Base-by-base conservation (phyloP, 257 asterid species). In the Phtheirospermum japonicum region DNA sequence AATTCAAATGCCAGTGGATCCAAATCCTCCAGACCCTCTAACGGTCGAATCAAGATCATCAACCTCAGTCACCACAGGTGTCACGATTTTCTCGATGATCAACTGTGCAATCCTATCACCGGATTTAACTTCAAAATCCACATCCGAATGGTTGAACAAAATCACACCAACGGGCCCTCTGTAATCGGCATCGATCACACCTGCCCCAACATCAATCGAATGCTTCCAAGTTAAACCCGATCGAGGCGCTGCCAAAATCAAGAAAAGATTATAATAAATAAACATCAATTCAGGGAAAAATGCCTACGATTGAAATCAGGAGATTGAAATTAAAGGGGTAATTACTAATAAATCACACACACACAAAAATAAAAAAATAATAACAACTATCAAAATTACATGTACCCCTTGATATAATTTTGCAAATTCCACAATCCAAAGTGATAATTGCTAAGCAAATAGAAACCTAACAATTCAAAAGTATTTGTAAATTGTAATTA, bases 191-290 rank as follows among this genome's bases (percentile, higher is more conserved):
- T 92, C 98, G 9, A 92, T 81, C 61, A 92, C 98, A 4, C 98
- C 97, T 1, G 98, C 98, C 6, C 95, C 96, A 2, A 92, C 95
- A 39, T 92, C 97, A 5, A 89, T 78, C 2, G 95, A 85, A 32
- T 85, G 80, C 79, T 92, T 92, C 95, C 90, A 89, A 1, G 98
- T 63, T 73, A 92, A 59, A 5, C 97, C 97, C 13, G 95, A 89
- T 23, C 95, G 70, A 1, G 95, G 95, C 10, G 95, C 95, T 87
- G 19, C 40, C 28, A 48, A 45, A 3, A 45, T 0, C 52, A 45
- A 45, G 23, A 14, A 14, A 4, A 45, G 1, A 16, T 13, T 0
- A 36, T 36, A 2, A 6, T 6, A 6, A 6, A 36, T 9, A 45
- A 45, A 45, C 18, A 45, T 45, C 10, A 16, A 2, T 39, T 36